Conservation (phyloP, 148 eudicot genomes). For the Hydrangea macrophylla region DNA sequence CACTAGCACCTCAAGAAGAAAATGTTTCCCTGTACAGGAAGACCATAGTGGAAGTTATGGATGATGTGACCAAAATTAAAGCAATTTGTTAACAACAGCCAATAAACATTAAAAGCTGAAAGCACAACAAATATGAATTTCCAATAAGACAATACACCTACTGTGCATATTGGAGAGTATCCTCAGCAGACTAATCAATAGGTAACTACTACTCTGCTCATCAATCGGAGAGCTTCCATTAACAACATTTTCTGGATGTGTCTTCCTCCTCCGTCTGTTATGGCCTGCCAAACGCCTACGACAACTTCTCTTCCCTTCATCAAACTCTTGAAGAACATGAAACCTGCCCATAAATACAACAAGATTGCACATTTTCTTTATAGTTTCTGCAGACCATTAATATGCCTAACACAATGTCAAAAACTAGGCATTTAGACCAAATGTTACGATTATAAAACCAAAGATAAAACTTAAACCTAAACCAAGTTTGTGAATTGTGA, state of each 20-base stretch:
- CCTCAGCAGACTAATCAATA: conserved; percentile 60
- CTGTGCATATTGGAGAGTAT: conserved; percentile 68
- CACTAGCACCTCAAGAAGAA: not conserved
- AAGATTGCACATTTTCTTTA: not conserved
- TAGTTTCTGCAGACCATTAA: not conserved
- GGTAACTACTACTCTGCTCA: conserved; percentile 55
- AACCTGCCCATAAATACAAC: conserved; percentile 48
- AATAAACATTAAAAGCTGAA: not conserved
- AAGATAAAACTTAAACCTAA: not conserved
- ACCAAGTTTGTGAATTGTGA: not conserved
- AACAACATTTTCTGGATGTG: conserved; percentile 59
- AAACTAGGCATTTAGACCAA: not conserved
- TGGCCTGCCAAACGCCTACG: conserved; percentile 95
- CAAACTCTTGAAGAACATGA: conserved; percentile 89
- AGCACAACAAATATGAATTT: conserved; percentile 1
- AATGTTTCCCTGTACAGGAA: not conserved
- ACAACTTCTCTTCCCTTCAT: conserved; percentile 96
- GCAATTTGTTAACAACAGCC: not conserved
- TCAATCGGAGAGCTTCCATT: conserved; percentile 45
- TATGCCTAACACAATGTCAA: not conserved
- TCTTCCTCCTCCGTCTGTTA: conserved; percentile 83
- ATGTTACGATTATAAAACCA: not conserved
- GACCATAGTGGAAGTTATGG: not conserved
- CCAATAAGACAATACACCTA: conserved; percentile 35
- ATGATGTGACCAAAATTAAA: conserved; percentile 1